Conservation (phyloP, 2,329 filamentous ascomycete species). For the Aspergillus aculeatinus region DNA sequence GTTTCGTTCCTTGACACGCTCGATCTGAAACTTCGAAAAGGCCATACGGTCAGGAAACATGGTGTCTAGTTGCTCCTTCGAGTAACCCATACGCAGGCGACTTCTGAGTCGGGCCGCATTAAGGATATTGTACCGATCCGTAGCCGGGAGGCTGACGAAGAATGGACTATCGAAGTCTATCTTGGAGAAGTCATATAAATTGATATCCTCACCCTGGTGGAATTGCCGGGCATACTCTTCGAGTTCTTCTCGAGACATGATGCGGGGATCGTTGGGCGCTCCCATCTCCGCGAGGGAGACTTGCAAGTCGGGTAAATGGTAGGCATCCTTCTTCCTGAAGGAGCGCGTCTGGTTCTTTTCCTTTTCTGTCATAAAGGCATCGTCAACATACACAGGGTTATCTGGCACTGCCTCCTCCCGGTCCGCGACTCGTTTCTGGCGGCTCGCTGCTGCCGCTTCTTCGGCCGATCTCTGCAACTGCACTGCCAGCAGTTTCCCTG, state of each 20-base stretch:
- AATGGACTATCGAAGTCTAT: constrained; percentile 97
- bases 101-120: constrained; percentile 89
- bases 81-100: constrained; percentile 89
- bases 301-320: constrained; percentile 86
- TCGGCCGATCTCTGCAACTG: constrained; percentile 92
- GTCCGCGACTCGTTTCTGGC: constrained; percentile 38
- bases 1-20: constrained; percentile 87
- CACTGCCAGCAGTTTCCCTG: constrained; percentile 84
- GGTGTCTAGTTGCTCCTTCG: constrained; percentile 88
- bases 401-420: constrained; percentile 67
- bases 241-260: constrained; percentile 93
- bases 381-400: constrained; percentile 85
- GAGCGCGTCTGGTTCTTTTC: constrained; percentile 72
- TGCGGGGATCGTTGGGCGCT: constrained; percentile 83
- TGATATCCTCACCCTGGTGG: constrained; percentile 84
- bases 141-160: constrained; percentile 84
- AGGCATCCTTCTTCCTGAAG: constrained; percentile 90
- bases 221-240: constrained; percentile 94
- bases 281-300: constrained; percentile 80
- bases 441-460: constrained; percentile 72
- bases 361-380: constrained; percentile 74
- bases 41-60: constrained; percentile 99
- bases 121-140: constrained; percentile 93
- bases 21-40: constrained; percentile 94
- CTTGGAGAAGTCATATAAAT: constrained; percentile 92